Conservation (phyloP, 108 stramenopile species). For the Skeletonema grethae region DNA sequence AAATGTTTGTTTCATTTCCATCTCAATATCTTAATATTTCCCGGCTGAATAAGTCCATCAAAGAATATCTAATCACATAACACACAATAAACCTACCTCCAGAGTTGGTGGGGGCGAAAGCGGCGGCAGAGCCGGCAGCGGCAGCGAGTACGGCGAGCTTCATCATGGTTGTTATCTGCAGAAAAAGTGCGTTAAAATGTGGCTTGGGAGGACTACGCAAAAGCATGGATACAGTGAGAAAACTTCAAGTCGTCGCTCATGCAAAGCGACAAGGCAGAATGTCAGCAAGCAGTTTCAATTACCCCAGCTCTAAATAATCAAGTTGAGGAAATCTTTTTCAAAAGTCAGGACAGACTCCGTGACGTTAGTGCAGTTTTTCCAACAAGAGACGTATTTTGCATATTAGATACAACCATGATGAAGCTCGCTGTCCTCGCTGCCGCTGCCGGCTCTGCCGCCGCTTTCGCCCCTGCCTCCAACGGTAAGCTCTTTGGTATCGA, state of each 20-base stretch:
- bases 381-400: background rate
- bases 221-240: background rate
- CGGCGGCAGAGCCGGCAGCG: conserved; percentile 39
- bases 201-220: background rate
- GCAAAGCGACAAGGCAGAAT: too few relatives aligned
- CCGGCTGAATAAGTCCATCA: background rate
- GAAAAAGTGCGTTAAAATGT: background rate
- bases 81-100: conserved; percentile 30
- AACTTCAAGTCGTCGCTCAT: too few relatives aligned
- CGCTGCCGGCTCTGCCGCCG: conserved; percentile 58
- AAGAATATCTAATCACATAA: background rate
- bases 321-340: conserved; percentile 7
- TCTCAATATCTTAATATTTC: background rate
- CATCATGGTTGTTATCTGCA: conserved; percentile 29
- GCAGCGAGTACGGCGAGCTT: conserved; percentile 44
- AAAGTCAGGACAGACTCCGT: conserved; percentile 2
- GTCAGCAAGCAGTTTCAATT: background rate
- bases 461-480: conserved; percentile 66
- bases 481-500: conserved; percentile 27
- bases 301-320: background rate
- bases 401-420: conserved; percentile 48
- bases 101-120: conserved; percentile 42
- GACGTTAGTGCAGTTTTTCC: conserved; percentile 1
- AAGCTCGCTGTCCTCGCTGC: conserved; percentile 65
- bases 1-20: background rate